Percentiles rank a stretch among this genome's conserved stretches.
These are phyloP conservation scores for Fusarium pseudonygamai DNA, from an alignment of 2,329 filamentous ascomycete genomes.

Conservation along the genomic window DNA sequence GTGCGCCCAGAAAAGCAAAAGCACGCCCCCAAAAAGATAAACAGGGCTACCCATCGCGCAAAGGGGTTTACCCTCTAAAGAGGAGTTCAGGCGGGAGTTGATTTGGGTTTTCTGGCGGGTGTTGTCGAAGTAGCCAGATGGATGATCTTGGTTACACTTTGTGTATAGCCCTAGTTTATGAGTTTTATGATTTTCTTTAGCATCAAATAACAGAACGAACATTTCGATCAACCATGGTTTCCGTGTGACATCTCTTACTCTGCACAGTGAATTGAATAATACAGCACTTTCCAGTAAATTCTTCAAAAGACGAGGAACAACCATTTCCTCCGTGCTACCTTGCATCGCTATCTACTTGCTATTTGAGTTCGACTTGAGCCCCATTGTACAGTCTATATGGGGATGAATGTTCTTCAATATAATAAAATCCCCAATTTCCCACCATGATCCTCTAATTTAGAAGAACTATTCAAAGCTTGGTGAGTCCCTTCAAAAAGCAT, in stretches of 20 bases:
- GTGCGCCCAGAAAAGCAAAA: constrained; percentile 9
- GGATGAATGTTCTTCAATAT: neutral
- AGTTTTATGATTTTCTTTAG: constrained; percentile 42
- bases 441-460: neutral
- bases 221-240: constrained; percentile 24
- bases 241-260: neutral
- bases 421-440: neutral
- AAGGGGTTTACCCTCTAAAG: constrained; percentile 37
- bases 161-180: constrained; percentile 38
- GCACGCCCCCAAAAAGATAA: constrained; percentile 16
- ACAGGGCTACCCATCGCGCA: constrained; percentile 35
- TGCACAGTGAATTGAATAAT: too few relatives aligned
- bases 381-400: too few relatives aligned
- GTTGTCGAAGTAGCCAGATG: constrained; percentile 39
- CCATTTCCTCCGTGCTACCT: neutral
- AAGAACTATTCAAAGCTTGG: too few relatives aligned
- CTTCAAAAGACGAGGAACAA: neutral
- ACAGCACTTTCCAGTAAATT: neutral
- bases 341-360: neutral
- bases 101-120: constrained; percentile 39
- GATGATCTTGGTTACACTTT: constrained; percentile 34
- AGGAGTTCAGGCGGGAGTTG: constrained; percentile 43
- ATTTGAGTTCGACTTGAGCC: neutral
- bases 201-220: constrained; percentile 38
- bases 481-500: neutral